Percentiles rank a stretch among this genome's conserved stretches.
Evolutionary conservation across 2,329 filamentous ascomycete genomes (phyloP).

Genomic region (Colletotrichum aenigma): DNA sequence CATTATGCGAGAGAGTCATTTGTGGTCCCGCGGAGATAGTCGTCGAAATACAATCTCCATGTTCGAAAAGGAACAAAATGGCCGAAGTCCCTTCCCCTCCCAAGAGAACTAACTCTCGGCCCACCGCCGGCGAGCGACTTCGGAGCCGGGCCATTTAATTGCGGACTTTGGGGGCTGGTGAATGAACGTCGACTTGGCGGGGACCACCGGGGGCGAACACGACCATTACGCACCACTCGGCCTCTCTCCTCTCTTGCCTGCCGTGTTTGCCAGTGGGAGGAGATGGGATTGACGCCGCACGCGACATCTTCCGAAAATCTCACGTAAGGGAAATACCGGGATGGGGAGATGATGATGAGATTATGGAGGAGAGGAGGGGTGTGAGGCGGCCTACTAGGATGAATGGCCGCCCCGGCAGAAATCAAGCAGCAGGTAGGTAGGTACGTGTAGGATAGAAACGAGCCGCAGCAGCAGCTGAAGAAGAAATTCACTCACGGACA

Average conservation of each 20-base stretch:
- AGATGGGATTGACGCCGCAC: neutral
- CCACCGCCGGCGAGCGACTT: neutral
- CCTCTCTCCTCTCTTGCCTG: neutral
- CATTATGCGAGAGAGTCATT: neutral
- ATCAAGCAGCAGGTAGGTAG: neutral
- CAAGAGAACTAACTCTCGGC: neutral
- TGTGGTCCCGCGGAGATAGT: neutral
- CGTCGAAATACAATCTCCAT: neutral
- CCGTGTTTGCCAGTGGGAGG: neutral
- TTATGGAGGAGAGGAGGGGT: neutral
- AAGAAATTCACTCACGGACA: constrained; percentile 35
- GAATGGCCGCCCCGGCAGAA: neutral
- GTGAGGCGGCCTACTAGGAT: neutral
- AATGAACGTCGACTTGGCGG: neutral
- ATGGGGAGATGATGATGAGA: constrained; percentile 1
- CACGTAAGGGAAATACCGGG: constrained; percentile 14
- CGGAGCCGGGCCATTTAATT: neutral
- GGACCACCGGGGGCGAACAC: neutral
- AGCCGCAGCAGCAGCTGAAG: neutral
- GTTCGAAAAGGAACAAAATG: neutral
- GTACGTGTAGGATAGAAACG: neutral
- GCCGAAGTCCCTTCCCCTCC: neutral
- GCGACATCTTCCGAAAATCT: constrained; percentile 6
- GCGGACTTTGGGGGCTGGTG: neutral
- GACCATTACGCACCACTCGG: neutral